Evolutionary conservation across 805 yeast genomes (phyloP), one percentile per base, ranked within the genome.

Genomic region (Myxozyma geophila): DNA sequence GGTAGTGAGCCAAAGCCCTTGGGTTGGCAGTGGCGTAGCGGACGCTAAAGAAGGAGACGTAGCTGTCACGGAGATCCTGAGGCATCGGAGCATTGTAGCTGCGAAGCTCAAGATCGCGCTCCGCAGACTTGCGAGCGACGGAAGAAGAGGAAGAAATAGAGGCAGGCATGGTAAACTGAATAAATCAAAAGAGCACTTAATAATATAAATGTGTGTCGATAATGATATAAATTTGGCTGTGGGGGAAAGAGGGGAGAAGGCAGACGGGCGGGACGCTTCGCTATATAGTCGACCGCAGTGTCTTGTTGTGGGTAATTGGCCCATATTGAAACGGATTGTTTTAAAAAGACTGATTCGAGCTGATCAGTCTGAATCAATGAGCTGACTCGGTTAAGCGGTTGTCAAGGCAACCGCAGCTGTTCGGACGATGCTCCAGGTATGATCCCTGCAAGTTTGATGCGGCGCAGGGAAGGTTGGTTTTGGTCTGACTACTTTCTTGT

Each of bases 1-100:
- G 83, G 71, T 81, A 82, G 23, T 75, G 72, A 0, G 96, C 87
- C 51, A 51, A 33, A n/a, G 52, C 48, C 47, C 33, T 48, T 19
- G 60, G 46, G 55, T 60, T 56, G 33, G 36, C 12, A n/a, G 40
- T 17, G 37, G 59, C 59, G 36, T 41, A 49, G 19, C 50, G 43
- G 43, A 37, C 51, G 49, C 54, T 39, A 50, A 35, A 55, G 54
- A 53, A 59, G 17, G 49, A 35, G 12, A 58, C 17, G 41, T 49
- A 49, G 28, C 54, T 51, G 35, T 58, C 55, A 49, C 55, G 55
- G 43, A 58, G 44, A 12, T 58, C 13, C 50, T 50, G 36, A 21
- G 60, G 60, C 60, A 58, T 58, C 28, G 41, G 51, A 19, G 41
- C 60, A 2, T 33, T 43, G n/a, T 21, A 36, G 35, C 39, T 19